Evolutionary conservation across 805 yeast species (phyloP), one percentile per base, ranked within the genome.

Genomic region (Candida ponderosae): DNA sequence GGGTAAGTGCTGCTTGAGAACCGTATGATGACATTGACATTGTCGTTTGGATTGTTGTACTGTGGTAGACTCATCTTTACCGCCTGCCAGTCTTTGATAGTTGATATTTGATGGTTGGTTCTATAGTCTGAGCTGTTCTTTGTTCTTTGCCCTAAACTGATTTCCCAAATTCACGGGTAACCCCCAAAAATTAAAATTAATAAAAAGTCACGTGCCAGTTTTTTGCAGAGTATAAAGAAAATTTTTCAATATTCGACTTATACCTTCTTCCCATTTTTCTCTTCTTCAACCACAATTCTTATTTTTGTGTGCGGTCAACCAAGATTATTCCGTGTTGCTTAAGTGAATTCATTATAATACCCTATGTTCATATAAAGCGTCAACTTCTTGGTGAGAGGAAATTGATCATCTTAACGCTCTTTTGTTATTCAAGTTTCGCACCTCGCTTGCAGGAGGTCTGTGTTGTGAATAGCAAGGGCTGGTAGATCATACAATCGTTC

Each of bases 301-400:
- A 59, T 59, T 41, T 39, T 39, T 38, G 59, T 74, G 84, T 79
- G 84, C 81, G 84, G 81, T 74, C 71, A 75, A 73, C 84, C 79
- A 72, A 75, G 78, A 74, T 79, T 72, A 53, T 68, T 69, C 79
- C 85, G 85, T 78, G 85, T 78, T 78, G 83, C 81, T 74, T 74
- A 60, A 51, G 48, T 51, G 39, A 38, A 33, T 45, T 63, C 58
- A 58, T 54, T 56, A 53, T 48, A 41, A 36, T 44, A 49, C 43
- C 43, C 58, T 52, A 59, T 62, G 61, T 63, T 51, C 56, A 57
- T 58, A 53, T 57, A 56, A 72, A 69, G 82, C 76, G 83, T 77
- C 84, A 70, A 70, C 82, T 76, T 74, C 72, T 66, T 67, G 82
- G 83, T 68, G 78, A 77, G 82, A 77, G 49, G 42, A 62, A 66